phyloP scores from a whole-genome alignment of 1,284 basidiomycete species.

The Tilletia walkeri region DNA sequence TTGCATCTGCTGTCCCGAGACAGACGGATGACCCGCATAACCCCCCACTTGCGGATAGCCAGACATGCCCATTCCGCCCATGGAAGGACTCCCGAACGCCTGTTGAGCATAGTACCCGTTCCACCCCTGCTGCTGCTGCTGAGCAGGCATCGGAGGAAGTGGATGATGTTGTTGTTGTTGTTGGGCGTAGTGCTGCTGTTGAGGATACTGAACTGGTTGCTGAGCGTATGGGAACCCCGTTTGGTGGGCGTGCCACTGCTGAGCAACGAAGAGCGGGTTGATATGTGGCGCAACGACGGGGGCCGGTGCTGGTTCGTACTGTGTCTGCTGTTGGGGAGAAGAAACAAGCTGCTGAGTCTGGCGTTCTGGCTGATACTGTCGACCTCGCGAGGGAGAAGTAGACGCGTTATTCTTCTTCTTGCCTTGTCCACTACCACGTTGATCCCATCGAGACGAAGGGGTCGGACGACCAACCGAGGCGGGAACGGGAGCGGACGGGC shows the following conservation, averaged over 20 bases:
- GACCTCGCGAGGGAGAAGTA: background rate
- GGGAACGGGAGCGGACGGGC: background rate
- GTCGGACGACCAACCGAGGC: too few relatives aligned
- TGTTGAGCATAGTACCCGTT: too few relatives aligned
- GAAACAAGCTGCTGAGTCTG: background rate
- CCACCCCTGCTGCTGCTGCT: too few relatives aligned
- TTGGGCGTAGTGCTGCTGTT: constrained; percentile 24
- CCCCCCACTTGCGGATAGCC: background rate
- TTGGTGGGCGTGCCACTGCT: too few relatives aligned
- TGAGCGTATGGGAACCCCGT: constrained; percentile 15
- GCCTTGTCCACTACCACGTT: too few relatives aligned
- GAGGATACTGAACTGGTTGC: constrained; percentile 27
- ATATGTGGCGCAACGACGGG: background rate
- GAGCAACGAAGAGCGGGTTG: too few relatives aligned
- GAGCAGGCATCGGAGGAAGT: too few relatives aligned
- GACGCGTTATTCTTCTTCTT: too few relatives aligned
- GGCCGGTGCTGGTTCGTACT: too few relatives aligned
- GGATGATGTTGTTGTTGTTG: constrained; percentile 16
- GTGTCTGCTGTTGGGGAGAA: background rate
- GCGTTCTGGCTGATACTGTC: background rate
- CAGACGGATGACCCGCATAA: background rate
- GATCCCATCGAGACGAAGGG: too few relatives aligned
- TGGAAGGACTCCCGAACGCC: background rate
- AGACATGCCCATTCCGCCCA: background rate
- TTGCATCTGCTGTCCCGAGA: background rate